Base-by-base conservation (phyloP, 352 stramenopile species). In the Phytophthora constricta region DNA sequence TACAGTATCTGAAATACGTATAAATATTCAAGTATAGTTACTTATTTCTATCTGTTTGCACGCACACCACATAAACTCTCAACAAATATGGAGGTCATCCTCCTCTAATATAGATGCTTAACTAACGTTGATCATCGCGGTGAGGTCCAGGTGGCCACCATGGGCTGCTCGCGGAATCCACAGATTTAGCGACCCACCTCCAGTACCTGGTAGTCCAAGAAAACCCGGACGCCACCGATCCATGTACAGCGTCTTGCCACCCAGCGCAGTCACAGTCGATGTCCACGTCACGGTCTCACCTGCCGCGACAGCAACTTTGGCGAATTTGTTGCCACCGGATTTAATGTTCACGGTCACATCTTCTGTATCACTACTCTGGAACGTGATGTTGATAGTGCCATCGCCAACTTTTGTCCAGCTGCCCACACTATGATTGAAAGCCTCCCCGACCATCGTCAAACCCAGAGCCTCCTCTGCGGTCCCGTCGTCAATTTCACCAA, bases 401-500 rank as follows among this genome's bases (percentile, higher is more conserved):
- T 70, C 46, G 13, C 58, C 52, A 4, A 5, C 26, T 17, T 53
- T 42, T 10, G 48, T 60, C 58, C 58, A 66, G 11, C 11, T 52
- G 20, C 58, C 73, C 2, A 55, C 56, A 45, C 50, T 76, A 43
- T 50, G 31, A 0, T 42, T 41, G 45, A 81, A 78, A 4, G 73
- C 69, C 23, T 72, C 67, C 27, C 73, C 46, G 1, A 78, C 37
- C 1, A 67, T 64, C 26, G 22, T 45, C 2, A 81, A 47, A 10
- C 64, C 72, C 8, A 80, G 62, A 9, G 68, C 69, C 25, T 64
- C 22, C 5, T 72, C 57, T 2, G 65, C 61, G 14, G 65, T 57
- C 14, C 73, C 73, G 42, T 77, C 62, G 26, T 66, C 58, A 52
- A 81, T 73, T 0, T 69, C 47, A 4, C 69, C 65, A 19, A 77